Base-by-base conservation (phyloP, 2,329 filamentous ascomycete genomes). In the Teratosphaeriaceae sp. region DNA sequence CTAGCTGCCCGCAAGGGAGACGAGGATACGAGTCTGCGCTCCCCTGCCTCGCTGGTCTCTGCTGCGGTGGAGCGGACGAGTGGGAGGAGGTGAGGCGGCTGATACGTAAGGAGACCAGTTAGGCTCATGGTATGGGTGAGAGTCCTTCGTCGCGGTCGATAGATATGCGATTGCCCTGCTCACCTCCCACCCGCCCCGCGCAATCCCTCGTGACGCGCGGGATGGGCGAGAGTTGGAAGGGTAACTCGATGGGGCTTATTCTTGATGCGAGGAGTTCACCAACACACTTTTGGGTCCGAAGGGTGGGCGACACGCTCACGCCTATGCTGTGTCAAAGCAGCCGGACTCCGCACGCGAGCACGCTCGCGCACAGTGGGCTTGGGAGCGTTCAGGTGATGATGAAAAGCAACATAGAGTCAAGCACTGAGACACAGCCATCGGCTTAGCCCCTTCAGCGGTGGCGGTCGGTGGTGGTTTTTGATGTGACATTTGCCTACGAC, bases 191-290 rank as follows among this genome's bases (percentile, higher is more conserved):
- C 31, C 15, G 31, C 11, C 18, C 11, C 18, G 18, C 31, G 21
- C 35, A 6, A 23, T 38, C 19, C 11, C 19, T 38, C 35, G 19
- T 38, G 19, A 38, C 19, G 12, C 11, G 22, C 35, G 35, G 19
- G 6, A 44, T 52, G 52, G 53, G 27, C 7, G 38, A 44, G 53
- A 37, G 39, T 23, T 43, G 53, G 61, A 63, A 66, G 69, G 76
- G 86, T 95, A 94, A 97, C 90, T 95, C 89, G 88, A 97, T 94
- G 90, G 90, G 90, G 90, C 90, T 96, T 88, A 97, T 95, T 96
- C 88, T 96, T 85, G 90, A 88, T 78, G 85, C 89, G 88, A 95
- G 88, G 85, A 84, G 85, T 77, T 72, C 73, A 56, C 45, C 37
- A 39, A 42, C 43, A 60, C 62, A 48, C 48, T 59, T 60, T 49